Conservation (phyloP, 495 filamentous ascomycete species). For the Apodospora peruviana region DNA sequence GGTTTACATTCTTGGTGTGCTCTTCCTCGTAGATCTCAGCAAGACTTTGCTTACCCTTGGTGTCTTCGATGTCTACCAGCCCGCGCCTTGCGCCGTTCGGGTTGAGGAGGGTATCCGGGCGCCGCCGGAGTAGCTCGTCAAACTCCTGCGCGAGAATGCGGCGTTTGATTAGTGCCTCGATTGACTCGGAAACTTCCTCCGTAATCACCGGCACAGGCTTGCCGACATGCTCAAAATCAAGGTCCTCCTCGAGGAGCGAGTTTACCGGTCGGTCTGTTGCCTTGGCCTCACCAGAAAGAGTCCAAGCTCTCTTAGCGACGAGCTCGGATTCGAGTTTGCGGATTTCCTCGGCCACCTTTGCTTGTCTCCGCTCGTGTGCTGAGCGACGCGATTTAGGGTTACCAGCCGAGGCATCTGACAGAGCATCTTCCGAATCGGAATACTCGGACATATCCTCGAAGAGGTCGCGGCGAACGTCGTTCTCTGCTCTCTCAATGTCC, state of each 20-base stretch:
- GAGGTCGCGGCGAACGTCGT: slow-evolving; percentile 81
- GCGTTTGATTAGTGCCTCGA: slow-evolving; percentile 90
- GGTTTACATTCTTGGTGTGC: slow-evolving; percentile 70
- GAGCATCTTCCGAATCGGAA: slow-evolving; percentile 48
- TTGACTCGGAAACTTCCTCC: slow-evolving; percentile 84
- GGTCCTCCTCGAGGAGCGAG: slow-evolving; percentile 87
- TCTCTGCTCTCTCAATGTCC: slow-evolving; percentile 82
- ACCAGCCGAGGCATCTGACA: slow-evolving; percentile 50
- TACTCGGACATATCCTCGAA: slow-evolving; percentile 74
- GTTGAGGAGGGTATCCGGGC: slow-evolving; percentile 62
- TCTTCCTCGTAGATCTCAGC: slow-evolving; percentile 95
- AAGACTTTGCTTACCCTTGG: slow-evolving; percentile 76
- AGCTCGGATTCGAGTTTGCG: slow-evolving; percentile 82
- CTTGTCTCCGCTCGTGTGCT: slow-evolving; percentile 79
- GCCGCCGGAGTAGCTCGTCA: slow-evolving; percentile 81
- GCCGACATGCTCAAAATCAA: slow-evolving; percentile 93
- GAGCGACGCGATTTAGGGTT: slow-evolving; percentile 58
- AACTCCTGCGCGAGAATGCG: slow-evolving; percentile 89
- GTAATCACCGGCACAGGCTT: slow-evolving; percentile 95
- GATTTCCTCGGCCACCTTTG: slow-evolving; percentile 81
- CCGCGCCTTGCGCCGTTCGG: slow-evolving; percentile 54
- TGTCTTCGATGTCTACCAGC: slow-evolving; percentile 76
- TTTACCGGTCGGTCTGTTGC: slow-evolving; percentile 79
- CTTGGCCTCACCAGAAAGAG: slow-evolving; percentile 79
- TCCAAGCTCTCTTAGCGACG: slow-evolving; percentile 89